Base-by-base conservation (phyloP, 169 alveolate species). In the Plasmodium coatneyi region DNA sequence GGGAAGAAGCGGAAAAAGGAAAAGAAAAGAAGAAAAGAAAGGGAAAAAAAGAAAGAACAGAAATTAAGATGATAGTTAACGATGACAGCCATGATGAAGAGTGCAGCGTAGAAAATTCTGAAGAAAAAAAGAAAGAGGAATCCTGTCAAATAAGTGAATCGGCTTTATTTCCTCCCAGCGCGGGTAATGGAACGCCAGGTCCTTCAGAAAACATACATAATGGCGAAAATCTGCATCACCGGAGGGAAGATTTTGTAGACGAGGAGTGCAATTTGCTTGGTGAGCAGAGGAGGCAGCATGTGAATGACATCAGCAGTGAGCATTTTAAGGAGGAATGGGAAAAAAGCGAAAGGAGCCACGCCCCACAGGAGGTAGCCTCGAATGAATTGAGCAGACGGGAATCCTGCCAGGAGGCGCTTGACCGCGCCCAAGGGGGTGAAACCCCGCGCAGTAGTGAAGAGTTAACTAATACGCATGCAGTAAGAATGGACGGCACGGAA, bases 71-170 rank as follows among this genome's bases (percentile, higher is more conserved):
- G 90, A 30, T 82, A 36, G 60, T 25, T 82, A 82, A 39, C 14
- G 19, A 9, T 80, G 39, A 41, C 39, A 28, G 25, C 80, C n/a
- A 82, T 25, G 80, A 82, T 82, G 56, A 56, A 30, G 22, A 89
- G 70, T 82, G 46, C 78, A 86, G 92, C 49, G 80, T 89, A 52
- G 84, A 87, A 70, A 49, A 71, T n/a, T 43, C 82, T 28, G 79
- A 89, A 30, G 78, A 86, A 34, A 87, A 84, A 34, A 84, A 79
- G 16, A 80, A 76, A n/a, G 70, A 80, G 49, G 70, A 49, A 16
- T 66, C 92, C 54, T 71, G 82, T 71, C 80, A 71, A 16, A 82
- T 60, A 22, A 36, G 80, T 19, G 76, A 66, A 66, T 66, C 76
- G n/a, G 19, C 36, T 66, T 19, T 66, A 66, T 66, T 36, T 25